These are phyloP conservation scores for Corylus americana DNA, from an alignment of 306 rosid species.

Conservation along the genomic window DNA sequence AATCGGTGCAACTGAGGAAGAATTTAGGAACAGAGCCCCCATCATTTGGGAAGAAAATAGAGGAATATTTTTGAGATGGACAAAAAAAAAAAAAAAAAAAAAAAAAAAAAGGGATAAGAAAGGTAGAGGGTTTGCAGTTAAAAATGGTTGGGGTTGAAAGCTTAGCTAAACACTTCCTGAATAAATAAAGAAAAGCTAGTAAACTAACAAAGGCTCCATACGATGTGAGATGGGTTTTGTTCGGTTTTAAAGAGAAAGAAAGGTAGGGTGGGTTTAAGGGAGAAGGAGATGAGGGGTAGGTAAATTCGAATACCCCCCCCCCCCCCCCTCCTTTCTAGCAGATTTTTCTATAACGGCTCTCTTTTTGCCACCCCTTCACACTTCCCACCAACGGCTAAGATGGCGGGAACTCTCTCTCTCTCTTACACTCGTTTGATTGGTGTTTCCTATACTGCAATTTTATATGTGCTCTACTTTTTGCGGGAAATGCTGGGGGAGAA, in stretches of 20 bases:
- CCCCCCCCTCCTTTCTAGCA: conserved; percentile 19
- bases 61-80: conserved; percentile 13
- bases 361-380: conserved; percentile 60
- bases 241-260: conserved; percentile 40
- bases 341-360: conserved; percentile 41
- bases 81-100: background rate
- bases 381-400: conserved; percentile 45
- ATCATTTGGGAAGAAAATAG: conserved; percentile 37
- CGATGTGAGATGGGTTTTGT: conserved; percentile 44
- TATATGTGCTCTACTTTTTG: conserved; percentile 21
- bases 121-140: conserved; percentile 35
- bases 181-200: conserved; percentile 47
- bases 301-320: conserved; percentile 29
- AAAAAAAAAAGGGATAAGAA: background rate
- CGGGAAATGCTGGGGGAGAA: conserved; percentile 34
- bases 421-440: conserved; percentile 37
- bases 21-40: conserved; percentile 62
- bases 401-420: conserved; percentile 64
- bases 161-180: conserved; percentile 47
- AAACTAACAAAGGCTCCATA: conserved; percentile 51
- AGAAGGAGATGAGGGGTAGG: conserved; percentile 70
- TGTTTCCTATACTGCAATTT: conserved; percentile 28
- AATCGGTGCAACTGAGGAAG: conserved; percentile 39
- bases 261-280: conserved; percentile 58
- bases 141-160: conserved; percentile 51